phyloP scores from a whole-genome alignment of 805 yeast species.

The Candida coquimbonensis region DNA sequence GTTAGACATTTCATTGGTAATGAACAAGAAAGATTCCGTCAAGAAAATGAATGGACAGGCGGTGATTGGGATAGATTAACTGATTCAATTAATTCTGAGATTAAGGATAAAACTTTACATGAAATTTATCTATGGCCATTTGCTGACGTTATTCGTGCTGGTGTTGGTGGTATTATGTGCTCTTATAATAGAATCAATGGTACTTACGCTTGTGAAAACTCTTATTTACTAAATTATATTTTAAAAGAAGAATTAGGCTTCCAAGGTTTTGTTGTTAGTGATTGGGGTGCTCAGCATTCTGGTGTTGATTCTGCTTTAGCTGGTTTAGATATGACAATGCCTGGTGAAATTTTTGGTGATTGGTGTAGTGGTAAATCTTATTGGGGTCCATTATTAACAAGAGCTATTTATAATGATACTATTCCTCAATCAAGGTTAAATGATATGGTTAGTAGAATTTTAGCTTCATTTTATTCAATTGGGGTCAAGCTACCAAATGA shows the following conservation, averaged over 20 bases:
- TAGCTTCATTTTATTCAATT: slow-evolving; percentile 48
- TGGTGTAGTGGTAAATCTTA: slow-evolving; percentile 47
- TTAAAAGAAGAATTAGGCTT: slow-evolving; percentile 57
- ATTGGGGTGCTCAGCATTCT: slow-evolving; percentile 59
- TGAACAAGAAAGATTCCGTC: slow-evolving; percentile 57
- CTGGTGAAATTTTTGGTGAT: slow-evolving; percentile 47
- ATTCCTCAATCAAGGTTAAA: slow-evolving; percentile 45
- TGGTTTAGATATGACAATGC: slow-evolving; percentile 64
- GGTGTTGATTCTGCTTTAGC: slow-evolving; percentile 51
- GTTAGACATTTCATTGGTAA: slow-evolving; percentile 54
- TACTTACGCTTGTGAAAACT: slow-evolving; percentile 53
- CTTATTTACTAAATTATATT: slow-evolving; percentile 45
- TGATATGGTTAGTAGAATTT: slow-evolving; percentile 55
- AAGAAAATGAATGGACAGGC: slow-evolving; percentile 44
- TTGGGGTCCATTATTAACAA: slow-evolving; percentile 52
- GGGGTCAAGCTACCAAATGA: slow-evolving; percentile 30
- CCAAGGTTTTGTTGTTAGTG: slow-evolving; percentile 61
- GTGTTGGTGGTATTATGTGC: slow-evolving; percentile 58
- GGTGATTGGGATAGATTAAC: slow-evolving; percentile 36
- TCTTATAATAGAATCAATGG: slow-evolving; percentile 51
- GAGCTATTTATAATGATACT: slow-evolving; percentile 49
- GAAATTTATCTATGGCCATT: slow-evolving; percentile 62
- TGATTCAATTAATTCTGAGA: slow-evolving; percentile 42
- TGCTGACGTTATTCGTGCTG: slow-evolving; percentile 54
- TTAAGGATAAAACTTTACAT: slow-evolving; percentile 56